Conservation (phyloP, 2,329 filamentous ascomycete species). For the Penicillium hordei region DNA sequence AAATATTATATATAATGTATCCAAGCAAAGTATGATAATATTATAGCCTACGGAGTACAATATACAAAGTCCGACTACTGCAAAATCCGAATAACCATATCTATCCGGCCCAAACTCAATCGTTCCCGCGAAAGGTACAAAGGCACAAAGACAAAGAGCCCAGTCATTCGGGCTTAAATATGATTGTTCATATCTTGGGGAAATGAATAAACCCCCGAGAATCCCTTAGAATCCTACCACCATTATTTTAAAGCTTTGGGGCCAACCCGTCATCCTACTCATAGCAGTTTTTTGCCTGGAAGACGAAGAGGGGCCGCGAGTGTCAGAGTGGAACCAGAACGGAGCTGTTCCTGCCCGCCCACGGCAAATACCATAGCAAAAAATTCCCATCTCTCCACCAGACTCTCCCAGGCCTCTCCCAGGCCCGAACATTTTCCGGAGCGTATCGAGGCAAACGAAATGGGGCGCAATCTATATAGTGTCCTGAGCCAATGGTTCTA, state of each 20-base stretch:
- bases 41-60: neutral
- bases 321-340: conserved; percentile 1
- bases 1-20: neutral
- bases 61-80: neutral
- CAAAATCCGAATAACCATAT: conserved; percentile 3
- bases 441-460: neutral
- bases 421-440: neutral
- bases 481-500: neutral
- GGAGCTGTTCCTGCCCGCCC: neutral
- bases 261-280: neutral
- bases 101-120: conserved; percentile 9
- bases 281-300: neutral
- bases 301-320: neutral
- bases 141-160: neutral
- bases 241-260: neutral
- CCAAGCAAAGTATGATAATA: neutral
- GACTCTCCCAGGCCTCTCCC: neutral
- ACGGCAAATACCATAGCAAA: conserved; percentile 5
- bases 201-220: neutral
- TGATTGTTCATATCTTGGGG: neutral
- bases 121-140: neutral
- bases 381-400: neutral
- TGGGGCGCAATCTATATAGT: neutral
- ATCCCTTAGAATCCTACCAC: neutral
- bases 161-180: neutral